Conservation (phyloP, 2,329 filamentous ascomycete species). For the Gnomoniopsis smithogilvyi region DNA sequence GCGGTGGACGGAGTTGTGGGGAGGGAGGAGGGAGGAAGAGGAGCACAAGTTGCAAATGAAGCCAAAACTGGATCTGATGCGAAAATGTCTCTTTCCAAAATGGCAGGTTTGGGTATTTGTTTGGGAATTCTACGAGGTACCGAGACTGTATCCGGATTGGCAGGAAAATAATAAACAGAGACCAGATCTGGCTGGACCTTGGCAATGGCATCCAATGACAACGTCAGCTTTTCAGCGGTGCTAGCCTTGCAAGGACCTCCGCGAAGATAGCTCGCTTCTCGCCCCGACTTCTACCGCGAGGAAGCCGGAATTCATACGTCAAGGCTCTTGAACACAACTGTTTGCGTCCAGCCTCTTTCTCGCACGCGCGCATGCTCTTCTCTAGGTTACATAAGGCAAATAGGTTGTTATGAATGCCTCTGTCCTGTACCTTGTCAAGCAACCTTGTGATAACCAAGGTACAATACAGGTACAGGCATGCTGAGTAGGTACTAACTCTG, state of each 20-base stretch:
- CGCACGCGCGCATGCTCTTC: no score
- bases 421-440: no score
- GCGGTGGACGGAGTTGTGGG: background rate
- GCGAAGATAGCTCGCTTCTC: background rate
- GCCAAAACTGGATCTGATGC: constrained; percentile 4
- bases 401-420: no score
- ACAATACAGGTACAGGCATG: background rate
- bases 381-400: no score
- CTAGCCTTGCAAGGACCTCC: background rate
- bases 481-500: background rate
- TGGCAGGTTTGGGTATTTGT: background rate
- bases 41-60: background rate
- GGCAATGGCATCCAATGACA: background rate
- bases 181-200: background rate
- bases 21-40: background rate
- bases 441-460: background rate
- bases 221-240: background rate
- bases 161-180: constrained; percentile 1
- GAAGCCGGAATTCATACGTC: background rate
- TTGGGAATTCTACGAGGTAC: background rate
- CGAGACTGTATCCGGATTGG: constrained; percentile 1
- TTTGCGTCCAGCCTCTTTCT: background rate
- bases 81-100: constrained; percentile 6
- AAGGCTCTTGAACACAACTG: no score
- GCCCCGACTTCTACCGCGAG: background rate